A percentile compares a stretch with the other conserved stretches of the same genome.
These are phyloP conservation scores for Gaillardinia entomophila DNA, from an alignment of 805 yeast genomes.

Conservation along the genomic window DNA sequence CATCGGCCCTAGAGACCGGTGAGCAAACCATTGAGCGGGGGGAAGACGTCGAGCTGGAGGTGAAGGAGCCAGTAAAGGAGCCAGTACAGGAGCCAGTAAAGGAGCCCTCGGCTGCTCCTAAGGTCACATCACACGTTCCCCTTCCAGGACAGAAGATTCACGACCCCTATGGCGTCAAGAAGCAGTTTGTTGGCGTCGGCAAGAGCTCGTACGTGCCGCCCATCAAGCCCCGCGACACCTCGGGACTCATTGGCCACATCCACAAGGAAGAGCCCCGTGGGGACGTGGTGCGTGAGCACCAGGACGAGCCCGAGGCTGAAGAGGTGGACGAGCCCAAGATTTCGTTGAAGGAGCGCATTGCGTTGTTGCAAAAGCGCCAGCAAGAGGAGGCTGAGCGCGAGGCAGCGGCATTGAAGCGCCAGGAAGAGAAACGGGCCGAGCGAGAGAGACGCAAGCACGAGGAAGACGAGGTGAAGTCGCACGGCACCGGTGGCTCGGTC, in stretches of 20 bases:
- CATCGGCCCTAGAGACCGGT: too few species aligned
- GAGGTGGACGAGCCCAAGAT: slow-evolving; percentile 65
- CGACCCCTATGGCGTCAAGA: slow-evolving; percentile 46
- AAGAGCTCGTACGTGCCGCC: slow-evolving; percentile 58
- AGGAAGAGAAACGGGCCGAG: slow-evolving; percentile 27
- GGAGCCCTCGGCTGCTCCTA: slow-evolving; percentile 7
- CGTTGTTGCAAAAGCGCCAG: slow-evolving; percentile 74
- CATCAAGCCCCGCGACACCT: slow-evolving; percentile 34
- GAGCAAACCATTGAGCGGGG: background rate
- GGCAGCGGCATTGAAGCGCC: slow-evolving; percentile 50
- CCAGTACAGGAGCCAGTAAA: too few species aligned
- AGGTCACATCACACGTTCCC: slow-evolving; percentile 17
- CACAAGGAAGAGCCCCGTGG: slow-evolving; percentile 13
- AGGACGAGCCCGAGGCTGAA: slow-evolving; percentile 19
- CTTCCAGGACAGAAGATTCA: slow-evolving; percentile 27
- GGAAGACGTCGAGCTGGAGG: background rate
- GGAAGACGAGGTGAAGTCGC: slow-evolving; percentile 14
- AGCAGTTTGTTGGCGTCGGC: slow-evolving; percentile 50
- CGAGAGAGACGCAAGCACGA: slow-evolving; percentile 32
- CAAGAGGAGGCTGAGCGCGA: slow-evolving; percentile 73
- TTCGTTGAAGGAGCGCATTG: slow-evolving; percentile 83
- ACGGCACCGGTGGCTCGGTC: slow-evolving; percentile 1
- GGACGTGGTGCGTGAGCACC: slow-evolving; percentile 19
- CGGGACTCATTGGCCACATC: slow-evolving; percentile 21
- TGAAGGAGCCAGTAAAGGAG: too few species aligned